Conservation (phyloP, 139 green algal genomes). For the Chlorella sorokiniana region DNA sequence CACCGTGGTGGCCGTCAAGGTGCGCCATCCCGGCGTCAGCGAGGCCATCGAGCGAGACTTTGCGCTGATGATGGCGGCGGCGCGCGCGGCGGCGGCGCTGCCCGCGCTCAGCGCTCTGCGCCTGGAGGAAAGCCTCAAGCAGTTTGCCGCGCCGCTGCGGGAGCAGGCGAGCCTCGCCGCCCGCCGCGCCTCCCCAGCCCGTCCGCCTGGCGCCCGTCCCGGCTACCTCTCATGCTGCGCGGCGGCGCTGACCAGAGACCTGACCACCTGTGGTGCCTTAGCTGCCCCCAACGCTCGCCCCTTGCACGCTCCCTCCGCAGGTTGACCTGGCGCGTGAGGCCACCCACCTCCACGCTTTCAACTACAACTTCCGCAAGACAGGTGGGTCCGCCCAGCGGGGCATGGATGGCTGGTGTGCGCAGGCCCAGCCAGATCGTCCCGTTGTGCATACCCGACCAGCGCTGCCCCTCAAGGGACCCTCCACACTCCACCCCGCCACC, state of each 20-base stretch:
- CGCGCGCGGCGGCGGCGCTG: conserved; percentile 57
- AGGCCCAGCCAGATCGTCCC: too few relatives aligned
- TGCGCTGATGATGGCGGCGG: conserved; percentile 88
- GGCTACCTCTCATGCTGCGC: neutral
- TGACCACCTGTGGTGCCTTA: neutral
- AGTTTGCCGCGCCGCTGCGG: conserved; percentile 96
- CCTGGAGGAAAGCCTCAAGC: conserved; percentile 89
- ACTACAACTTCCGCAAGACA: conserved; percentile 91
- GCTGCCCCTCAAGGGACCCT: neutral
- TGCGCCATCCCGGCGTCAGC: conserved; percentile 89
- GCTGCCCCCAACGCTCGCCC: neutral
- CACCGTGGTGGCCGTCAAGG: conserved; percentile 88
- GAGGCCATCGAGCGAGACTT: conserved; percentile 92
- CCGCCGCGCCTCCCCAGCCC: neutral
- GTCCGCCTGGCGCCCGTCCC: neutral
- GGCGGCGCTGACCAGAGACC: too few relatives aligned
- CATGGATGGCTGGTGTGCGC: neutral
- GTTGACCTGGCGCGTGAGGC: conserved; percentile 93
- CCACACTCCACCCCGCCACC: neutral
- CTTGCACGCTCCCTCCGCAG: conserved; percentile 43
- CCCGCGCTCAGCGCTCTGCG: conserved; percentile 67
- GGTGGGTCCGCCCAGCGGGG: neutral
- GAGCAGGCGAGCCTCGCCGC: conserved; percentile 70
- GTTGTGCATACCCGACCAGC: too few relatives aligned
- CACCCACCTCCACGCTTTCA: conserved; percentile 89